Base-by-base conservation (phyloP, 768 basidiomycete species). In the Crepidotus variabilis region DNA sequence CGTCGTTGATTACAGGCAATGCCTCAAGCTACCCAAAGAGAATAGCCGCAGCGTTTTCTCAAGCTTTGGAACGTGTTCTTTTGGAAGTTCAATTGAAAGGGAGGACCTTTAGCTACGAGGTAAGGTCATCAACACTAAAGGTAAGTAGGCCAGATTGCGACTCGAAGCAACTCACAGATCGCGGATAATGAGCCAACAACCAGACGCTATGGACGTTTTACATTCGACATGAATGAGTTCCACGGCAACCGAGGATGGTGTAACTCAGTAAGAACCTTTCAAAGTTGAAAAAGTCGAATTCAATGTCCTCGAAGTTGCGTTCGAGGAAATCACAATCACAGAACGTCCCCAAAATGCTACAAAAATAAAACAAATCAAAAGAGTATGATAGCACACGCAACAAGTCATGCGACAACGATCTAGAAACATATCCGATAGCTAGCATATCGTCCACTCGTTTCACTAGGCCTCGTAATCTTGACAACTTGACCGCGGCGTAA, bases 381-480 rank as follows among this genome's bases (percentile, higher is more conserved):
- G 5, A 43, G 13, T 3, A 43, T 14, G 39, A 43, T 28, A 43
- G 39, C 39, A 43, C 39, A 43, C 13, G 39, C 39, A 11, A 14
- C 39, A 43, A 5, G 3, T 3, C 13, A 43, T 16, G 5, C 13
- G 5, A 43, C 18, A n/a, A 49, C 2, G 20, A 51, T 20, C 50
- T 77, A 91, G 73, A 91, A 93, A 75, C 91, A 92, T 69, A 94
- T 91, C 59, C 92, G 88, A 77, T 94, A 94, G 67, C 91, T 93
- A 52, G 92, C 89, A 64, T 94, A 95, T 57, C 92, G 85, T 51
- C 96, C 96, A 60, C 90, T 92, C 16, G 97, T 99, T 78, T 98
- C 97, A 72, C 92, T 94, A 23, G 94, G 92, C 65, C 97, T 79
- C 57, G 90, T 98, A 65, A 99, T 98, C 78, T 97, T 98, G 72